Conservation (phyloP, 495 filamentous ascomycete genomes). For the Podospora tetraspora region DNA sequence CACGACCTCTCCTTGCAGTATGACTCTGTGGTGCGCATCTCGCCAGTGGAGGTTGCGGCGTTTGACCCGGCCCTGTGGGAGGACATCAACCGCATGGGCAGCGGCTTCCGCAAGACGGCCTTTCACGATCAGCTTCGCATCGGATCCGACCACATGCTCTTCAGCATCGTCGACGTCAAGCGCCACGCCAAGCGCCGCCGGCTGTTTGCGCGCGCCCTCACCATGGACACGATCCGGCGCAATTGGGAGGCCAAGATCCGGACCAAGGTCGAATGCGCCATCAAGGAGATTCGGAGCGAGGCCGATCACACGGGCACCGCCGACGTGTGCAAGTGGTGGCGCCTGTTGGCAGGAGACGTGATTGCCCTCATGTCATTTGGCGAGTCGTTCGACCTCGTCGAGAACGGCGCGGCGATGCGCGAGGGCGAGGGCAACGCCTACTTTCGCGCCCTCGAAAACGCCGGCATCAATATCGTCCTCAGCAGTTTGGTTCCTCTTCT, state of each 20-base stretch:
- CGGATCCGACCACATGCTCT: conserved; percentile 13
- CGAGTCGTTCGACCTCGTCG: conserved; percentile 51
- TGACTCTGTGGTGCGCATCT: conserved; percentile 50
- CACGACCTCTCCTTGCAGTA: conserved; percentile 42
- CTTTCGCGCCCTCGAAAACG: conserved; percentile 11
- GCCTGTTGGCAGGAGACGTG: conserved; percentile 54
- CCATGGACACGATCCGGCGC: conserved; percentile 8
- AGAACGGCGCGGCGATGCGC: conserved; percentile 38
- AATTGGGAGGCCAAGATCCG: conserved; percentile 17
- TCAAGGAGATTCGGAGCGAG: conserved; percentile 13
- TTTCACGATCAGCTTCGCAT: conserved; percentile 16
- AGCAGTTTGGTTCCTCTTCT: not conserved
- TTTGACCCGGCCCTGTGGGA: conserved; percentile 47
- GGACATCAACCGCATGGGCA: conserved; percentile 43
- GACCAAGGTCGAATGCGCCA: conserved; percentile 1
- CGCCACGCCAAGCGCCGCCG: conserved; percentile 9
- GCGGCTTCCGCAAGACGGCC: conserved; percentile 13
- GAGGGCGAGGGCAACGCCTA: not conserved
- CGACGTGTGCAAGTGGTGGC: conserved; percentile 54
- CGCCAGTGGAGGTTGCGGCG: conserved; percentile 51
- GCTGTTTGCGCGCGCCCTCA: conserved; percentile 17
- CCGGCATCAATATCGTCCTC: conserved; percentile 9
- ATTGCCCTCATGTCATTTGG: conserved; percentile 55
- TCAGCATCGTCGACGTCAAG: conserved; percentile 12
- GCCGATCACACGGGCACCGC: not conserved